Percentiles rank a stretch among this genome's conserved stretches.
Conservation (phyloP, 176 grass and related monocot genomes). For the Saccharum officinarum region DNA sequence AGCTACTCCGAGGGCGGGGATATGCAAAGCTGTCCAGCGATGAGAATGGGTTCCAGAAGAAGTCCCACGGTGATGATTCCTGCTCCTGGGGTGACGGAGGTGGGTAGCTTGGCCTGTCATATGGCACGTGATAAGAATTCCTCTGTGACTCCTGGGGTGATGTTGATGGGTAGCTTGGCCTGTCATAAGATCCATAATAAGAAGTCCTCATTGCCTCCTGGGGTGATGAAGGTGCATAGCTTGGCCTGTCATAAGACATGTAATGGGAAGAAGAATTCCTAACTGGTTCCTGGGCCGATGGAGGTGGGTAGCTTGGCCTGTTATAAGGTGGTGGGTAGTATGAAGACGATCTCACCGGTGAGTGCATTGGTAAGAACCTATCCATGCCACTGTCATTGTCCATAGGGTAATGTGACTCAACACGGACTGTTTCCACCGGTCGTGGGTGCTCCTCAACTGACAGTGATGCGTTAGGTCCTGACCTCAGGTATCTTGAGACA, state of each 20-base stretch:
- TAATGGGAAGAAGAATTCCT: constrained; percentile 58
- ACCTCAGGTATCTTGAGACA: constrained; percentile 68
- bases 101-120: constrained; percentile 61
- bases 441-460: constrained; percentile 73
- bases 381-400: constrained; percentile 50
- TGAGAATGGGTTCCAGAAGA: constrained; percentile 91
- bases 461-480: constrained; percentile 70
- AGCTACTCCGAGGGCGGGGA: constrained; percentile 49
- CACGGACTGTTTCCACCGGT: constrained; percentile 55
- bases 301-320: constrained; percentile 42
- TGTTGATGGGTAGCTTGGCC: constrained; percentile 41
- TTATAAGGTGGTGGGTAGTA: constrained; percentile 54
- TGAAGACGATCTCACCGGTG: constrained; percentile 42
- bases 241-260: constrained; percentile 53
- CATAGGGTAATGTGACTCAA: constrained; percentile 70
- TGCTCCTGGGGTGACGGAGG: constrained; percentile 65
- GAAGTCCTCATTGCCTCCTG: constrained; percentile 64
- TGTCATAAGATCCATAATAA: constrained; percentile 45
- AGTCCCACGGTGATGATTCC: constrained; percentile 77
- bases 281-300: constrained; percentile 30
- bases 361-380: constrained; percentile 38
- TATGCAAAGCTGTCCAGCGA: constrained; percentile 67
- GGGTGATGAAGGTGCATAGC: constrained; percentile 47
- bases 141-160: constrained; percentile 65
- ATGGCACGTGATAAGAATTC: constrained; percentile 49